Percentiles rank a stretch among this genome's conserved stretches.
Conservation (phyloP, 1,284 basidiomycete species). For the Pterula multifida region DNA sequence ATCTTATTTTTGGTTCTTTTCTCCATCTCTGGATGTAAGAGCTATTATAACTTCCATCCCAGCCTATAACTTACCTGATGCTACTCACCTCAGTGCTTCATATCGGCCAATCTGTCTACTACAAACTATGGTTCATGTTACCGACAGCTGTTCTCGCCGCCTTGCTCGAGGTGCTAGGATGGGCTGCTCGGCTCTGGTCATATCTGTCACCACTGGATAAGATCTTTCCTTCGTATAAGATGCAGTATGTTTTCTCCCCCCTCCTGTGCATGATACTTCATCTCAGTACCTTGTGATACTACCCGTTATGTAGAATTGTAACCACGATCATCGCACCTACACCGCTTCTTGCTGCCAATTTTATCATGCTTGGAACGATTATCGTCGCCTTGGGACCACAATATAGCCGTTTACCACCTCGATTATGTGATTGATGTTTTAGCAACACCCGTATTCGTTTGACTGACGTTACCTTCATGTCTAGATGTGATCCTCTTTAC, state of each 20-base stretch:
- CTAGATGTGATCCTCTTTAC: neutral
- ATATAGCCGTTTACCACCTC: neutral
- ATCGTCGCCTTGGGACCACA: neutral
- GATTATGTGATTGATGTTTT: neutral
- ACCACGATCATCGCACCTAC: constrained; percentile 1
- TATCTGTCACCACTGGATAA: neutral
- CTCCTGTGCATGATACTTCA: too few species aligned
- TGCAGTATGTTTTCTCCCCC: neutral
- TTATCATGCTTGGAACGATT: neutral
- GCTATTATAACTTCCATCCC: neutral
- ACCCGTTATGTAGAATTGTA: neutral
- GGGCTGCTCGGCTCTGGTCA: constrained; percentile 18
- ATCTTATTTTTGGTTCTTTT: neutral
- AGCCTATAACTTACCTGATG: neutral
- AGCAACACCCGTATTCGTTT: neutral
- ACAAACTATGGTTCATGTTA: constrained; percentile 1
- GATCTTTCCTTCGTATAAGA: neutral
- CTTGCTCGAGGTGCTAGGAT: constrained; percentile 4
- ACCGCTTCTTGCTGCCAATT: neutral
- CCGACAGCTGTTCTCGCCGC: constrained; percentile 2
- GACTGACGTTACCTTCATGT: neutral
- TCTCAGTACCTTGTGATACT: too few species aligned
- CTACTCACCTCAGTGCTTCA: constrained; percentile 1
- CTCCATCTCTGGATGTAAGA: neutral
- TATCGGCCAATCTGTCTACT: constrained; percentile 1